Percentiles rank a stretch among this genome's conserved stretches.
Evolutionary conservation across 2,329 filamentous ascomycete genomes (phyloP).

Genomic region (Epichloe hybrida): DNA sequence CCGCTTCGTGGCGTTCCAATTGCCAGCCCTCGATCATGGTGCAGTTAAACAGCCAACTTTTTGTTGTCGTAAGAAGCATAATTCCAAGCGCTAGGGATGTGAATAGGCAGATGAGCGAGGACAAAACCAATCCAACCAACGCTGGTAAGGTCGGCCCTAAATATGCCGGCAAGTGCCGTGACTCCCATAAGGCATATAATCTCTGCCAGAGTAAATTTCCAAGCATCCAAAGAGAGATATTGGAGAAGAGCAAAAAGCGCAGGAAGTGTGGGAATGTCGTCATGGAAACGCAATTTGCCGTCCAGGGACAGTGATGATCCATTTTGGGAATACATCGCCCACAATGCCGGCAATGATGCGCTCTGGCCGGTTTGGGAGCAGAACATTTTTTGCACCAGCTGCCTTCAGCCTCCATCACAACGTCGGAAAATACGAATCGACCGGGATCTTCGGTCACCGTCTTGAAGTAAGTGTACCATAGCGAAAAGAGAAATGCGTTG

Average conservation of each 20-base stretch:
- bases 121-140: constrained; percentile 46
- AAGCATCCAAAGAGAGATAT: constrained; percentile 49
- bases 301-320: constrained; percentile 86
- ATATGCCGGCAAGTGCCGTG: constrained; percentile 57
- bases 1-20: constrained; percentile 46
- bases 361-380: constrained; percentile 58
- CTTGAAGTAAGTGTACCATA: constrained; percentile 58
- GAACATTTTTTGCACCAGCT: constrained; percentile 67
- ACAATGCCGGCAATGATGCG: constrained; percentile 73
- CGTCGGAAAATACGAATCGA: constrained; percentile 32
- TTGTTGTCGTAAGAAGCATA: constrained; percentile 48
- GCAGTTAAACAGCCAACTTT: constrained; percentile 51
- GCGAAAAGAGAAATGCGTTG: constrained; percentile 48
- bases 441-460: constrained; percentile 46
- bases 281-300: constrained; percentile 68
- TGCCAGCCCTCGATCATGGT: constrained; percentile 79
- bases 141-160: constrained; percentile 51
- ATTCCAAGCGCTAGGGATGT: constrained; percentile 50
- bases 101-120: constrained; percentile 43
- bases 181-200: constrained; percentile 45
- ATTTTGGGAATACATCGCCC: constrained; percentile 63
- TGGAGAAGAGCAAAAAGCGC: constrained; percentile 65
- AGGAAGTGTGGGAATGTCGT: constrained; percentile 72
- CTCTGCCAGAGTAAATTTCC: constrained; percentile 47
- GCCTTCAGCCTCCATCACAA: constrained; percentile 19